These are phyloP conservation scores for Schizophyllum amplum DNA, from an alignment of 1,284 basidiomycete genomes.

Conservation along the genomic window DNA sequence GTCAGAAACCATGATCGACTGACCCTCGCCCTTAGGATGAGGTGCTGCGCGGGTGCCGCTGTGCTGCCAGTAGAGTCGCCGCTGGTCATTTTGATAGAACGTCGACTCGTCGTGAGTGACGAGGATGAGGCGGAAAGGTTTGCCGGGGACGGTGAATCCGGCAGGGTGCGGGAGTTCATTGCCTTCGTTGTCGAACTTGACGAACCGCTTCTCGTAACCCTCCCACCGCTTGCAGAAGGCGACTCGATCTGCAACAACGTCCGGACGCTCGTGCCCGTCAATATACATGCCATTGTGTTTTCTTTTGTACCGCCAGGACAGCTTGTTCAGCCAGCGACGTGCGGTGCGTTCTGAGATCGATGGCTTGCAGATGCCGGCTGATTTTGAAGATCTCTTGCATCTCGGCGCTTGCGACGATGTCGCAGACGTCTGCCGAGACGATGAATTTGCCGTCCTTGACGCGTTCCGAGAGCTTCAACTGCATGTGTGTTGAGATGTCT, in stretches of 20 bases:
- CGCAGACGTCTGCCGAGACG: conserved; percentile 21
- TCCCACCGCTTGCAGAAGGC: no score
- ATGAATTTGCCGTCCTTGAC: conserved; percentile 17
- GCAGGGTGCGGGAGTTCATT: conserved; percentile 8
- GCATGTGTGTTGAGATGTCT: conserved; percentile 16
- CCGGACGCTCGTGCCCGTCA: no score
- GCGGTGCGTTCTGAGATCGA: conserved; percentile 10
- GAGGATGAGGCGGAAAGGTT: conserved; percentile 19
- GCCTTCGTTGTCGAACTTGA: conserved; percentile 15
- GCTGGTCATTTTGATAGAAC: conserved; percentile 30
- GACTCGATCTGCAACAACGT: no score
- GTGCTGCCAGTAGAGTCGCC: no score
- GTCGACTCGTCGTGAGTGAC: conserved; percentile 31
- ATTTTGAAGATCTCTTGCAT: conserved; percentile 15
- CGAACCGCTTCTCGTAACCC: conserved; percentile 13
- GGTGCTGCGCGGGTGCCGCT: no score
- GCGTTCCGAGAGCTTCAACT: conserved; percentile 11
- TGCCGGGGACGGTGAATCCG: conserved; percentile 18
- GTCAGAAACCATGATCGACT: conserved; percentile 27
- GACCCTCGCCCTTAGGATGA: conserved; percentile 29
- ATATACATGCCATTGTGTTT: no score
- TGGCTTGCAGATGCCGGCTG: conserved; percentile 5
- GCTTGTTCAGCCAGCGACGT: no score
- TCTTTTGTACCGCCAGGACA: no score
- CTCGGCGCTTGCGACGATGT: conserved; percentile 17